phyloP scores from a whole-genome alignment of 768 basidiomycete genomes.

The Steccherinum ochraceum region DNA sequence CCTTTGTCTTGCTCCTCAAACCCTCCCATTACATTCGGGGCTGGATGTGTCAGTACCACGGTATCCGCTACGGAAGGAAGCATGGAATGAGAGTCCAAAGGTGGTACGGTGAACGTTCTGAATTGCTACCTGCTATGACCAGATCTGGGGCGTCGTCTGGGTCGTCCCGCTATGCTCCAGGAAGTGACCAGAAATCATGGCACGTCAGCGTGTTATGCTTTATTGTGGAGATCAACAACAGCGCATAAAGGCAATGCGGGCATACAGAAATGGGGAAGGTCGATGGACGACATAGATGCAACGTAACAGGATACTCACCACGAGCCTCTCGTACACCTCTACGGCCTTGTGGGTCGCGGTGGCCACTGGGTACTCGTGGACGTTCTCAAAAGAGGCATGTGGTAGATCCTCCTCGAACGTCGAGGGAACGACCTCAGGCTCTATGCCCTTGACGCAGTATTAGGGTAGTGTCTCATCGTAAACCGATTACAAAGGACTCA shows the following conservation, averaged over 20 bases:
- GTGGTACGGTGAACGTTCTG: neutral
- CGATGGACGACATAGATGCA: constrained; percentile 1
- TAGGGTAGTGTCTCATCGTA: neutral
- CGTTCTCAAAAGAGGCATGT: constrained; percentile 58
- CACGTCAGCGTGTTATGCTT: neutral
- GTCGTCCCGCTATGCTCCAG: constrained; percentile 34
- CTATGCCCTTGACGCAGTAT: constrained; percentile 40
- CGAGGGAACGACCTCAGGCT: constrained; percentile 68
- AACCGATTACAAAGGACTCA: constrained; percentile 32
- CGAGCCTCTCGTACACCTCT: constrained; percentile 83
- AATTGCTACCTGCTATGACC: constrained; percentile 59
- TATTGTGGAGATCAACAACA: neutral
- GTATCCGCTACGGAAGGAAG: constrained; percentile 82
- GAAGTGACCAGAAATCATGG: neutral
- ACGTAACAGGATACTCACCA: constrained; percentile 45
- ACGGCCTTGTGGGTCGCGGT: constrained; percentile 77
- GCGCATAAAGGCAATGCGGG: neutral
- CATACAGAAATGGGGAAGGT: neutral
- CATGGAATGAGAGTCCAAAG: neutral
- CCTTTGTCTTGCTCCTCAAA: constrained; percentile 46
- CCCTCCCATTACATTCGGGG: constrained; percentile 50
- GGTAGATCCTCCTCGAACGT: constrained; percentile 77
- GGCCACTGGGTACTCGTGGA: constrained; percentile 69
- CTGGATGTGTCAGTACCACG: constrained; percentile 78
- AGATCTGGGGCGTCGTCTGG: constrained; percentile 72